Percentiles rank a stretch among this genome's conserved stretches.
These are phyloP conservation scores for Tetratostichococcus sp. DNA, from an alignment of 139 green algal species.

Conservation along the genomic window DNA sequence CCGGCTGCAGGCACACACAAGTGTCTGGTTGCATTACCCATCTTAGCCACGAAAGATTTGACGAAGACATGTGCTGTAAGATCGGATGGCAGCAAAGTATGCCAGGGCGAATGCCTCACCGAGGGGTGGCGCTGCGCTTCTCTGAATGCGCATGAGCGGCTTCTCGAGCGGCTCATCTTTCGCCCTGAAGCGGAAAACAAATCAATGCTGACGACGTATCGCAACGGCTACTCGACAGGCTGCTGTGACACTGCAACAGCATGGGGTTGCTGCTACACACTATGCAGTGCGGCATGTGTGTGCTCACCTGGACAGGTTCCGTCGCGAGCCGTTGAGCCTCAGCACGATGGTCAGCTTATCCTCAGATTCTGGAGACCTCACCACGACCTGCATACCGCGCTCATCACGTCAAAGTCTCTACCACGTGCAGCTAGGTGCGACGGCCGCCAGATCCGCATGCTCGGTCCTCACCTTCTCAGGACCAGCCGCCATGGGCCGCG, in stretches of 20 bases:
- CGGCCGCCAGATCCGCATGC: too few relatives aligned
- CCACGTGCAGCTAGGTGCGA: too few relatives aligned
- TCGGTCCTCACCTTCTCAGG: not conserved
- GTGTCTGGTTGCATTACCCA: too few relatives aligned
- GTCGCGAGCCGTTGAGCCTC: not conserved
- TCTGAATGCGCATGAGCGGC: slow-evolving; percentile 51
- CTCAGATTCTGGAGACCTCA: not conserved
- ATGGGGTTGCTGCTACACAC: too few relatives aligned
- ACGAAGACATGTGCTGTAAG: too few relatives aligned
- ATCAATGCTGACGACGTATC: too few relatives aligned
- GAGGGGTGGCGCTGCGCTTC: slow-evolving; percentile 28
- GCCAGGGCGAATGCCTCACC: slow-evolving; percentile 19
- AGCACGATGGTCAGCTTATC: not conserved
- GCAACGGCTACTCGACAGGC: too few relatives aligned
- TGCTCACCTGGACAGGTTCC: not conserved
- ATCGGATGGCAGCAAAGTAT: too few relatives aligned
- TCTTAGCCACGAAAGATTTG: too few relatives aligned
- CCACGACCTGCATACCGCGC: not conserved
- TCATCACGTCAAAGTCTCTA: not conserved
- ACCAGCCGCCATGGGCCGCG: not conserved
- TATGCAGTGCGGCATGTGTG: too few relatives aligned
- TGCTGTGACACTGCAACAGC: too few relatives aligned
- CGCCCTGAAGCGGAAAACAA: slow-evolving; percentile 32
- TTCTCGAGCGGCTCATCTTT: slow-evolving; percentile 64
- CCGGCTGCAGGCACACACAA: not conserved